These are phyloP conservation scores for Aquilaria malaccensis DNA, from an alignment of 345 rosid genomes.

Conservation along the genomic window DNA sequence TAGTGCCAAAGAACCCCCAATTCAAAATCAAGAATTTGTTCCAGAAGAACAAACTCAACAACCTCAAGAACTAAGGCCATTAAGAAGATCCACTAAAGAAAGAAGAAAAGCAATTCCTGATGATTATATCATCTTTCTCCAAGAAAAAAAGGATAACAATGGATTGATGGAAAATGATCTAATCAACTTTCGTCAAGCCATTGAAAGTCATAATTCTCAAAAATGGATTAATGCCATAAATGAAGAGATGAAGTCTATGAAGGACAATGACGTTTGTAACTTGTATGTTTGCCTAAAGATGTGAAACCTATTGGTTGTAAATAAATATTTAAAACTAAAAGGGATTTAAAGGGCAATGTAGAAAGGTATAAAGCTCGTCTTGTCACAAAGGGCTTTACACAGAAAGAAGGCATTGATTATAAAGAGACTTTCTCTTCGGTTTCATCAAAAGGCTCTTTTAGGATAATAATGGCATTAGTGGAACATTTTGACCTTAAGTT, in stretches of 20 bases:
- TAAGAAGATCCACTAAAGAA: background rate
- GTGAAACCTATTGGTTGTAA: conserved; percentile 6
- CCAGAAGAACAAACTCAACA: background rate
- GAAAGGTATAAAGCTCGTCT: no score
- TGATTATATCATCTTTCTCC: background rate
- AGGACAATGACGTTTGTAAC: background rate
- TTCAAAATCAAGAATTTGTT: background rate
- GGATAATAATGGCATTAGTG: no score
- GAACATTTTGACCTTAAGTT: conserved; percentile 4
- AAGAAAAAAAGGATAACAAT: background rate
- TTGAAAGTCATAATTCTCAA: background rate
- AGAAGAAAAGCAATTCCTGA: background rate
- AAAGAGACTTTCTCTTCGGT: no score
- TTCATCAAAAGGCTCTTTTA: no score
- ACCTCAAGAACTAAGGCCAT: background rate
- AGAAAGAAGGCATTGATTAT: no score
- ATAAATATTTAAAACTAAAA: background rate
- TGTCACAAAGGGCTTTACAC: no score
- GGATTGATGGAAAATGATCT: background rate
- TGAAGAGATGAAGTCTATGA: background rate
- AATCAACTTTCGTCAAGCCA: background rate
- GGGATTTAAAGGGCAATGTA: background rate
- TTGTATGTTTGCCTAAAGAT: background rate
- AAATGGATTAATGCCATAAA: background rate
- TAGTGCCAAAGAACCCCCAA: background rate